Evolutionary conservation across 441 rosid species (phyloP).

Genomic region (Populus hybrid): DNA sequence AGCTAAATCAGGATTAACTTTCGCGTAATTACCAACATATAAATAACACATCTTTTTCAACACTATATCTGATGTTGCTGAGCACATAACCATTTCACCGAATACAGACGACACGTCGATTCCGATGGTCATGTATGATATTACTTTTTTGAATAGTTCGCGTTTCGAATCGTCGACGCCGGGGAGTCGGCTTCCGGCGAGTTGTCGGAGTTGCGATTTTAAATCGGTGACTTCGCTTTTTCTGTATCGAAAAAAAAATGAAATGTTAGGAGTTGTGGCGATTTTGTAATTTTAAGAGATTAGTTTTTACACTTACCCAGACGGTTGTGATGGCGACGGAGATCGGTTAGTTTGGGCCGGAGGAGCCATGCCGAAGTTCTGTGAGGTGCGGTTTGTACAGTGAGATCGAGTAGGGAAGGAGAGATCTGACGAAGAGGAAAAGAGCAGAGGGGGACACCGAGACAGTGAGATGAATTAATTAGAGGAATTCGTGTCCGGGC

Average conservation of each 20-base stretch:
- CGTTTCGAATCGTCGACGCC: conserved; percentile 96
- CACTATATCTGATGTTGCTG: conserved; percentile 92
- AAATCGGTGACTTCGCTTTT: conserved; percentile 93
- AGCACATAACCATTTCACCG: conserved; percentile 99
- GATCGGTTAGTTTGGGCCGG: conserved; percentile 70
- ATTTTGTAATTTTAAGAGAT: not conserved
- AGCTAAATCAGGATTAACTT: conserved; percentile 92
- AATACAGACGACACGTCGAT: conserved; percentile 92
- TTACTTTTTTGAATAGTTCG: conserved; percentile 90
- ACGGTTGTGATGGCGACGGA: conserved; percentile 90
- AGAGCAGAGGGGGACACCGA: not conserved
- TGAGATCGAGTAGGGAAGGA: conserved; percentile 26
- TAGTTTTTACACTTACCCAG: conserved; percentile 57
- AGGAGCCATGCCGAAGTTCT: conserved; percentile 59
- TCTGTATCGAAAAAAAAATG: conserved; percentile 26
- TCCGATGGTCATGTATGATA: conserved; percentile 91
- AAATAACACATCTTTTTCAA: conserved; percentile 97
- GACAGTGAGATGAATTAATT: not conserved
- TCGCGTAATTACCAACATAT: conserved; percentile 96
- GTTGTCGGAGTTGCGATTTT: conserved; percentile 88
- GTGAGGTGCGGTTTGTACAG: conserved; percentile 2
- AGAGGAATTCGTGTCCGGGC: not conserved
- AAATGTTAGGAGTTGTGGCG: not conserved
- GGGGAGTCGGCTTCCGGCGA: conserved; percentile 94
- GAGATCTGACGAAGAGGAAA: conserved; percentile 25